Evolutionary conservation across 78 protist genomes (phyloP).

Genomic region (Paulinella micropora): DNA sequence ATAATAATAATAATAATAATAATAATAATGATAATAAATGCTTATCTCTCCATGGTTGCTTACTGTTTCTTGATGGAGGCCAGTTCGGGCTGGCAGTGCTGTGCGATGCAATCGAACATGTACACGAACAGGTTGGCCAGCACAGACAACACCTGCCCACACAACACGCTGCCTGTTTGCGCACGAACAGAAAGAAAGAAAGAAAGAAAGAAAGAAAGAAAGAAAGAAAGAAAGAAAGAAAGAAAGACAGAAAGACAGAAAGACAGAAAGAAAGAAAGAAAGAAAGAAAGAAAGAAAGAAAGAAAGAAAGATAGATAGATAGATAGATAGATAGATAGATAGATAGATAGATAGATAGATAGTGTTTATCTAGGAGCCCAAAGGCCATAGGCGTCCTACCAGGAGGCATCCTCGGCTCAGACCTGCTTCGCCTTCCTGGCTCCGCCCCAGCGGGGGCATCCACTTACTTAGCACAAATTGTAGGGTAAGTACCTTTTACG

Average conservation of each 20-base stretch:
- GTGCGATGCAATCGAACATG: constrained; percentile 61
- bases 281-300: background rate
- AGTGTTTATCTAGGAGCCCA: too few species aligned
- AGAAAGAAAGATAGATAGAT: background rate
- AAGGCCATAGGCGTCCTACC: too few species aligned
- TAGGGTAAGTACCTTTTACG: too few species aligned
- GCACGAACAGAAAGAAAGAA: background rate
- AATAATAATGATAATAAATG: too few species aligned
- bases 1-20: too few species aligned
- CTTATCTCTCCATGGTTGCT: too few species aligned
- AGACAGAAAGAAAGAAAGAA: background rate
- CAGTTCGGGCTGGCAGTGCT: constrained; percentile 35
- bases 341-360: background rate
- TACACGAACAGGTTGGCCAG: constrained; percentile 53
- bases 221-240: background rate
- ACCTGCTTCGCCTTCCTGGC: too few species aligned
- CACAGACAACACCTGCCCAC: constrained; percentile 56
- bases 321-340: background rate
- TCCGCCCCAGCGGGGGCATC: too few species aligned
- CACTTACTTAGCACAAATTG: too few species aligned
- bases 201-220: background rate
- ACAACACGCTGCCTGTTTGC: background rate
- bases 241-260: background rate
- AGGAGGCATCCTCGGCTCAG: too few species aligned
- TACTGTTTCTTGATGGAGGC: constrained; percentile 13